These are phyloP conservation scores for Linum tenue DNA, from an alignment of 345 rosid species.

Conservation along the genomic window DNA sequence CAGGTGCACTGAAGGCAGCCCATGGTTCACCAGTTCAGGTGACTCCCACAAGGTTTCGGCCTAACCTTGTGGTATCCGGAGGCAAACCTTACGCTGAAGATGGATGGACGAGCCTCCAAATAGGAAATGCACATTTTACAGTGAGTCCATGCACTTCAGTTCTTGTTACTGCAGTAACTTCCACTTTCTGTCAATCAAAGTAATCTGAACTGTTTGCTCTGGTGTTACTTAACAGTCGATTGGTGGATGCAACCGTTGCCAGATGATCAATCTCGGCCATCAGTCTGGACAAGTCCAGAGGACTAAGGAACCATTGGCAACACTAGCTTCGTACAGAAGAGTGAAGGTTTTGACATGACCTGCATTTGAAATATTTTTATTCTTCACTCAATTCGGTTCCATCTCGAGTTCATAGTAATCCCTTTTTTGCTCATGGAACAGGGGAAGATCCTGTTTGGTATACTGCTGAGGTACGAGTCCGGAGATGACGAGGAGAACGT, in stretches of 20 bases:
- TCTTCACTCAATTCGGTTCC: not conserved
- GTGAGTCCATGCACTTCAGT: constrained; percentile 29
- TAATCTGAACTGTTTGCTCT: not conserved
- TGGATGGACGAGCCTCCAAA: constrained; percentile 57
- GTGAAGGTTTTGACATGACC: constrained; percentile 39
- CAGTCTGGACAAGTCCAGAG: constrained; percentile 52
- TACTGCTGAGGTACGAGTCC: constrained; percentile 40
- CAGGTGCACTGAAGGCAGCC: constrained; percentile 22
- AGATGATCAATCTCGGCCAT: constrained; percentile 52
- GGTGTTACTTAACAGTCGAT: constrained; percentile 38
- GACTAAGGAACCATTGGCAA: constrained; percentile 71
- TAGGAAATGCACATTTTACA: constrained; percentile 46
- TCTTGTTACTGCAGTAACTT: not conserved
- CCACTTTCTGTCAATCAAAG: not conserved
- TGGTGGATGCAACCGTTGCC: constrained; percentile 95
- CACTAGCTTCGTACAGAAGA: constrained; percentile 87
- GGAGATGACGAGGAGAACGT: constrained; percentile 7
- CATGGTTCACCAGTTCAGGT: constrained; percentile 26
- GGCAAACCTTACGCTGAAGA: constrained; percentile 82
- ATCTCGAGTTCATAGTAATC: not conserved
- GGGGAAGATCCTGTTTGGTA: constrained; percentile 89
- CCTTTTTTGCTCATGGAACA: constrained; percentile 23
- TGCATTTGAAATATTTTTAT: too few relatives aligned
- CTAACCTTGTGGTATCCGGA: constrained; percentile 69
- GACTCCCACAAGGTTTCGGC: constrained; percentile 66